Percentiles rank a stretch among this genome's conserved stretches.
Conservation (phyloP, 257 asterid genomes). For the Forsythia suspensa region DNA sequence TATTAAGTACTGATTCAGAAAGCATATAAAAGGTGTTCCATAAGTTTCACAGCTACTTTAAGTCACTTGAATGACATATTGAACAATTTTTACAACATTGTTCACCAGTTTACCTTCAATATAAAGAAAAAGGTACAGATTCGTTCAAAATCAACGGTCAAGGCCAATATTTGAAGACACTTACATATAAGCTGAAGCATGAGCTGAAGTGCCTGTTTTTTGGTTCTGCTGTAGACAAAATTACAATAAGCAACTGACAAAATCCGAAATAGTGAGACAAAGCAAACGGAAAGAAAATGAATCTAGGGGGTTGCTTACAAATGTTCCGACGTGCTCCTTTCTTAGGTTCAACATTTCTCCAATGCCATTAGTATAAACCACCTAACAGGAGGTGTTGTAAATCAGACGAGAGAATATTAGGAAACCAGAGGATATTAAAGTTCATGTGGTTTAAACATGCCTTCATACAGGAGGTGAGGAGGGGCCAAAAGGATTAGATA, state of each 20-base stretch:
- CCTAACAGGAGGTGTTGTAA: constrained; percentile 26
- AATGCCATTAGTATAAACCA: constrained; percentile 41
- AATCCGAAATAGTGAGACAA: background rate
- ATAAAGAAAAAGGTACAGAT: background rate
- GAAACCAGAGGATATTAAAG: background rate
- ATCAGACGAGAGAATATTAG: constrained; percentile 1
- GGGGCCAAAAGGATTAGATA: background rate
- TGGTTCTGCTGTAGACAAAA: constrained; percentile 21
- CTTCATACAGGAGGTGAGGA: background rate
- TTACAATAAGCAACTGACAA: background rate
- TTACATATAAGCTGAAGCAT: constrained; percentile 18
- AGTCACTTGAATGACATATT: background rate
- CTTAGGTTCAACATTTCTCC: constrained; percentile 41
- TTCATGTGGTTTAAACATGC: background rate
- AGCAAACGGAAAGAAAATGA: constrained; percentile 8
- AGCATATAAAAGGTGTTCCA: background rate
- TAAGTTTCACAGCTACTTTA: background rate
- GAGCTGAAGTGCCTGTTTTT: background rate
- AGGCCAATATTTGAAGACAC: background rate
- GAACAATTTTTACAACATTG: background rate
- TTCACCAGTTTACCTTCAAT: background rate
- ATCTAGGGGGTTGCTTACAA: constrained; percentile 28
- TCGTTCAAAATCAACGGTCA: background rate
- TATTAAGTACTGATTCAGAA: background rate
- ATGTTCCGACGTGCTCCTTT: constrained; percentile 33